A percentile compares a stretch with the other conserved stretches of the same genome.
phyloP scores from a whole-genome alignment of 495 filamentous ascomycete genomes.

The Pyronema omphalodes region DNA sequence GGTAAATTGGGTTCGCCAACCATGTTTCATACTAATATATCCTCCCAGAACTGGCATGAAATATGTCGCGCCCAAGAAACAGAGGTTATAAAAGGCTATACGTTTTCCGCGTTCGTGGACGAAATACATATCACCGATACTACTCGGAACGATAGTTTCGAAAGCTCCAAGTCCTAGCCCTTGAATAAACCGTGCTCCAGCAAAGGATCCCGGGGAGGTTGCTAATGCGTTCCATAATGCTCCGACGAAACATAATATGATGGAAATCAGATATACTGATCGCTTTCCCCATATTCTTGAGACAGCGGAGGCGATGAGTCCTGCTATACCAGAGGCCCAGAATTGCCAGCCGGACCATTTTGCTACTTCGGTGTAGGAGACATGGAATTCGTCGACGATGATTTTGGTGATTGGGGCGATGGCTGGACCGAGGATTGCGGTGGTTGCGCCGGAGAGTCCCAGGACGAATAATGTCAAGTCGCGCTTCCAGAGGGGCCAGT shows the following conservation, averaged over 20 bases:
- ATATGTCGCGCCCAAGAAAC: conserved; percentile 35
- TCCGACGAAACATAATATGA: conserved; percentile 37
- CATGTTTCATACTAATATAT: conserved; percentile 27
- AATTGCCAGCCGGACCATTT: conserved; percentile 33
- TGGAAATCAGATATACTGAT: conserved; percentile 41
- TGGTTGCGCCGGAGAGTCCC: conserved; percentile 32
- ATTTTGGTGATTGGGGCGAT: conserved; percentile 23
- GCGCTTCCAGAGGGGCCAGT: conserved; percentile 37
- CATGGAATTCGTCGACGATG: conserved; percentile 29
- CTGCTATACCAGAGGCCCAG: conserved; percentile 34
- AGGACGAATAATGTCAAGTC: conserved; percentile 36
- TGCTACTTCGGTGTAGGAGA: conserved; percentile 27
- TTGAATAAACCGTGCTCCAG: conserved; percentile 31
- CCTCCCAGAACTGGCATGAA: conserved; percentile 35
- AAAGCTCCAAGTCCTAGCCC: conserved; percentile 41
- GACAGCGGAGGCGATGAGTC: conserved; percentile 43
- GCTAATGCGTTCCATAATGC: conserved; percentile 44
- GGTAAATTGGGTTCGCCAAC: conserved; percentile 22
- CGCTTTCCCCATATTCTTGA: conserved; percentile 46
- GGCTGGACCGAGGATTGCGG: conserved; percentile 23
- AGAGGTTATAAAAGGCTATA: conserved; percentile 47
- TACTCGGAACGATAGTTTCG: conserved; percentile 39
- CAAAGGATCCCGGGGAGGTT: conserved; percentile 36
- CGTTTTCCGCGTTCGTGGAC: conserved; percentile 48
- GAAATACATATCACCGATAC: conserved; percentile 40